These are phyloP conservation scores for Backusella mclennaniae DNA, from an alignment of 192 early-diverging fungal genomes.

Conservation along the genomic window DNA sequence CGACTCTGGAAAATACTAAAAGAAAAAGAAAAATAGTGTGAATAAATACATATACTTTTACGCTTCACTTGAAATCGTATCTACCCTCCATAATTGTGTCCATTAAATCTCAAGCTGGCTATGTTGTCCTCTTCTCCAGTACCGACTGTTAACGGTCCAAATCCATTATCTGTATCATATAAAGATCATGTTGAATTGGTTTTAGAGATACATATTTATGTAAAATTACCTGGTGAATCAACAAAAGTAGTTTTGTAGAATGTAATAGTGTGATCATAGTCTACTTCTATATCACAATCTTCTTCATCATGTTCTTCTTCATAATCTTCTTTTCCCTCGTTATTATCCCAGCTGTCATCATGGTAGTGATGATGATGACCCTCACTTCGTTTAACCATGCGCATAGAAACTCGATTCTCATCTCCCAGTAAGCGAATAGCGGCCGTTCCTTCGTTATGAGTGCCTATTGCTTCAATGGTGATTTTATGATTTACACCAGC, in stretches of 20 bases:
- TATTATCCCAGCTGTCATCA: not conserved
- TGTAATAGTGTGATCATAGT: not conserved
- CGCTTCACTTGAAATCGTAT: too few species aligned
- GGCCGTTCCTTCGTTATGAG: slow-evolving; percentile 24
- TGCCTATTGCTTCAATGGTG: slow-evolving; percentile 22
- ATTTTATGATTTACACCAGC: slow-evolving; percentile 27
- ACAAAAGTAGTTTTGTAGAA: not conserved
- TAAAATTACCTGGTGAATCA: not conserved
- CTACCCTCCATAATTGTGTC: too few species aligned
- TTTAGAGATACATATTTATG: not conserved
- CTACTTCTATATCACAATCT: not conserved
- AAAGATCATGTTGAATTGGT: not conserved
- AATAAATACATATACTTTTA: too few species aligned
- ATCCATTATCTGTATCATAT: too few species aligned
- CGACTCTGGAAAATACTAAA: too few species aligned
- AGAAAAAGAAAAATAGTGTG: too few species aligned
- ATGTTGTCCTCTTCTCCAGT: too few species aligned
- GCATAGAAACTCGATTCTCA: not conserved
- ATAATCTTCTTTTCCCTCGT: not conserved
- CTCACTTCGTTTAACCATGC: not conserved
- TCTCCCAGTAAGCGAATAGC: slow-evolving; percentile 21
- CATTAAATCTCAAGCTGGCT: too few species aligned
- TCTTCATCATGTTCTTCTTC: not conserved
- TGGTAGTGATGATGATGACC: not conserved
- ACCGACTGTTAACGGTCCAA: too few species aligned